Evolutionary conservation across 805 yeast genomes (phyloP).

Genomic region (Kodamaea kaohsiungensis): DNA sequence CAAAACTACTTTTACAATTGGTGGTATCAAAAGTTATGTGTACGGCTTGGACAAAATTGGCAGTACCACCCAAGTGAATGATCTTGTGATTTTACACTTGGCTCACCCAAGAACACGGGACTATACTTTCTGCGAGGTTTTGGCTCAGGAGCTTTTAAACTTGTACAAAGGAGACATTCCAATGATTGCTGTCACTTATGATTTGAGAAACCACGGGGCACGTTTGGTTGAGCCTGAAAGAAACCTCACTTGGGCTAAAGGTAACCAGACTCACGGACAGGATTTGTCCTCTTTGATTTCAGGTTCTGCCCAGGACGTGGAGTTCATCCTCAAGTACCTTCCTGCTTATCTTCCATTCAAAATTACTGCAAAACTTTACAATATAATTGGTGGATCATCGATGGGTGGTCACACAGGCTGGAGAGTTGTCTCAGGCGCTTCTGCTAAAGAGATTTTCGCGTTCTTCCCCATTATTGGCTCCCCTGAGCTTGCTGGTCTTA

Average conservation of each 20-base stretch:
- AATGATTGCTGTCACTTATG: constrained; percentile 51
- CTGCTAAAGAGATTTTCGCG: not conserved
- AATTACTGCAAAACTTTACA: constrained; percentile 26
- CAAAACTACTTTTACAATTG: constrained; percentile 27
- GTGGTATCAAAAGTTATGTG: constrained; percentile 45
- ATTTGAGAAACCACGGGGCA: constrained; percentile 57
- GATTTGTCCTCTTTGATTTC: constrained; percentile 52
- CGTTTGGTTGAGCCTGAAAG: constrained; percentile 35
- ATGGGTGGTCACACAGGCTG: constrained; percentile 55
- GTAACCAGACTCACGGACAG: constrained; percentile 49
- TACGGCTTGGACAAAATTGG: constrained; percentile 22
- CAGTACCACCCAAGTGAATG: constrained; percentile 21
- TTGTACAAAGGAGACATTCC: constrained; percentile 28
- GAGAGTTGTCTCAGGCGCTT: not conserved
- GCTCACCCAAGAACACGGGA: constrained; percentile 48
- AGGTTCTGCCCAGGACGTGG: constrained; percentile 47
- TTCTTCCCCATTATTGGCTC: constrained; percentile 3
- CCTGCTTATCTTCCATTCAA: constrained; percentile 12
- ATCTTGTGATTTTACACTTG: constrained; percentile 40
- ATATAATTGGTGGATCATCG: constrained; percentile 51
- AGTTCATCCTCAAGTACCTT: constrained; percentile 31
- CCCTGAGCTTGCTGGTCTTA: constrained; percentile 2
- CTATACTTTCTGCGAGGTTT: constrained; percentile 37
- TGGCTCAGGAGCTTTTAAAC: constrained; percentile 39
- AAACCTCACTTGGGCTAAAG: constrained; percentile 48